These are phyloP conservation scores for Hericium erinaceus DNA, from an alignment of 768 basidiomycete genomes.

Conservation along the genomic window DNA sequence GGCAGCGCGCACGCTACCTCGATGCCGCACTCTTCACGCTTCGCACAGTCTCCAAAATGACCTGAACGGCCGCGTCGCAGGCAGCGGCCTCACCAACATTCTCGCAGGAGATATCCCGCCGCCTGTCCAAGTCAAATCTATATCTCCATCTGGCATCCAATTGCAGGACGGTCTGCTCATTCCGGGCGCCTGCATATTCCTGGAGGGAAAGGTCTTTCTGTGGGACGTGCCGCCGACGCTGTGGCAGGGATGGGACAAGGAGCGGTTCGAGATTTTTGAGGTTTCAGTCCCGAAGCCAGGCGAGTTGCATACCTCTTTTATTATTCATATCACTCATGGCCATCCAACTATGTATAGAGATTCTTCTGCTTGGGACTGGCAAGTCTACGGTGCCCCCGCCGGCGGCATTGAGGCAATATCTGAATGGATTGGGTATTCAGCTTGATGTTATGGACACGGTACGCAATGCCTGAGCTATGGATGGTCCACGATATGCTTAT, in stretches of 20 bases:
- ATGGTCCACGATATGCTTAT: background rate
- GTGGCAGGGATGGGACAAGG: constrained; percentile 65
- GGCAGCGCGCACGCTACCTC: background rate
- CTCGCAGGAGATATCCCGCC: constrained; percentile 62
- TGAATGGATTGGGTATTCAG: constrained; percentile 75
- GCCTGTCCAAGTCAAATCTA: constrained; percentile 61
- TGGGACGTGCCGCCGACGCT: constrained; percentile 73
- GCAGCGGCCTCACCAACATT: constrained; percentile 48
- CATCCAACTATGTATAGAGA: constrained; percentile 42
- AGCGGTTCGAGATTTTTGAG: constrained; percentile 75
- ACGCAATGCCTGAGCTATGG: constrained; percentile 15
- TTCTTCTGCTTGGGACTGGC: constrained; percentile 86
- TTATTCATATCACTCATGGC: background rate
- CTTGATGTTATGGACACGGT: constrained; percentile 87
- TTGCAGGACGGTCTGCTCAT: constrained; percentile 74
- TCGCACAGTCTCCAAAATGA: constrained; percentile 4
- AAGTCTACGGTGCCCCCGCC: constrained; percentile 62
- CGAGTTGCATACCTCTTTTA: constrained; percentile 15
- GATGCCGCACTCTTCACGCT: constrained; percentile 5
- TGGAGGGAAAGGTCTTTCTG: constrained; percentile 78
- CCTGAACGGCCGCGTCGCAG: background rate
- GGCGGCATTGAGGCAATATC: constrained; percentile 48
- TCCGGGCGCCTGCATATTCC: constrained; percentile 70
- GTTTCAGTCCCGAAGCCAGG: constrained; percentile 80
- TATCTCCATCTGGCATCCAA: constrained; percentile 53